Conservation (phyloP, 345 rosid species). For the Laguncularia racemosa region DNA sequence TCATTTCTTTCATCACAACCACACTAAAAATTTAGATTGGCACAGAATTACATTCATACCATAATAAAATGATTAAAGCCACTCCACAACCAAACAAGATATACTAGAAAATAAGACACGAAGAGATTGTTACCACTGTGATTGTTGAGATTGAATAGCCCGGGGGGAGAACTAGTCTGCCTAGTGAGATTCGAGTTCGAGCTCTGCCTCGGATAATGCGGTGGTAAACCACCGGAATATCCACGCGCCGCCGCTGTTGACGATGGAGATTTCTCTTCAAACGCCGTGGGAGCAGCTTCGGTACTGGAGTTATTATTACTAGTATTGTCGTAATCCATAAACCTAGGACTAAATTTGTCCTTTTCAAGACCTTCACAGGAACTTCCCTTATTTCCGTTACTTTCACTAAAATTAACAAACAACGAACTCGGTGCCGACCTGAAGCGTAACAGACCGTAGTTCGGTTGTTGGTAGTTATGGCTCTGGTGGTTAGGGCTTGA, state of each 20-base stretch:
- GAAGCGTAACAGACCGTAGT: conserved; percentile 68
- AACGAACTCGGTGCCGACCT: conserved; percentile 76
- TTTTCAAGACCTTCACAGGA: conserved; percentile 20
- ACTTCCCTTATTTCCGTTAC: conserved; percentile 19
- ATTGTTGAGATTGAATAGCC: conserved; percentile 51
- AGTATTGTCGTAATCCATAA: conserved; percentile 25
- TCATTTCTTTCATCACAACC: no score
- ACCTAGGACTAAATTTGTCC: conserved; percentile 35
- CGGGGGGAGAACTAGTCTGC: conserved; percentile 84
- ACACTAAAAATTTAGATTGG: no score
- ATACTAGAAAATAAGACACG: conserved; percentile 3
- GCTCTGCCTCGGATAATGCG: conserved; percentile 67
- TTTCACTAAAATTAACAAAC: conserved; percentile 27
- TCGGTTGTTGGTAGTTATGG: conserved; percentile 38
- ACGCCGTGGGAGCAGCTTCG: conserved; percentile 4
- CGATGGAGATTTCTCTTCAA: conserved; percentile 3
- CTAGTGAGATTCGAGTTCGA: conserved; percentile 45
- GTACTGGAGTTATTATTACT: not conserved
- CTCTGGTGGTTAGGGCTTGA: conserved; percentile 35
- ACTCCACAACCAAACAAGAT: not conserved
- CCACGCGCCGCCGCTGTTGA: conserved; percentile 21
- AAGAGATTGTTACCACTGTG: conserved; percentile 57
- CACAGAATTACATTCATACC: no score
- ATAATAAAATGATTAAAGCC: not conserved
- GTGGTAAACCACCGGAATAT: conserved; percentile 62